These are phyloP conservation scores for Sporothrix pallida DNA, from an alignment of 2,329 filamentous ascomycete genomes.

Conservation along the genomic window DNA sequence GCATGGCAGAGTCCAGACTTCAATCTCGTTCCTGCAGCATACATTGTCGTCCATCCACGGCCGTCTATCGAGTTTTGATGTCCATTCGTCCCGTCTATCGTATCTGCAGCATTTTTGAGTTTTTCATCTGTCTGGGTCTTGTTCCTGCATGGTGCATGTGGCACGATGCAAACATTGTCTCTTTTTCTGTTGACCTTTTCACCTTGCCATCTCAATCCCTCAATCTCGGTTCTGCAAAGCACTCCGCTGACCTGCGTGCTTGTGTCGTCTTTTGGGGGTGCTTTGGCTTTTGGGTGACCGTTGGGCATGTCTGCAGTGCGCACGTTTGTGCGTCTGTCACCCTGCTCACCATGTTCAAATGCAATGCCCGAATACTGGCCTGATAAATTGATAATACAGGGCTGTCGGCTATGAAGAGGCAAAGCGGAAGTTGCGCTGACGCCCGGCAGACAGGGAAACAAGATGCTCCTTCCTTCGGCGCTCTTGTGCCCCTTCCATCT, in stretches of 20 bases:
- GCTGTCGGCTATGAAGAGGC: neutral
- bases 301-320: neutral
- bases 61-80: too few relatives aligned
- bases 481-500: too few relatives aligned
- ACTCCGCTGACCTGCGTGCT: slow-evolving; percentile 17
- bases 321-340: slow-evolving; percentile 4
- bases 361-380: neutral
- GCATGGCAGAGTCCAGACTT: slow-evolving; percentile 1
- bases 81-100: neutral
- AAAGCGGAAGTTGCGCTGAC: neutral
- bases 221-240: slow-evolving; percentile 21
- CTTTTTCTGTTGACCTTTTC: neutral
- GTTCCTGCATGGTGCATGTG: slow-evolving; percentile 5
- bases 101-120: slow-evolving; percentile 2
- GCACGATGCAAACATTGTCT: neutral
- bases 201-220: neutral
- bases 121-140: neutral
- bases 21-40: slow-evolving; percentile 7
- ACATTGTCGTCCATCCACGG: neutral
- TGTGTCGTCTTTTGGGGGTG: neutral
- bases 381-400: neutral
- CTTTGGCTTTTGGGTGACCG: neutral
- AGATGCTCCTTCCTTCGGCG: neutral
- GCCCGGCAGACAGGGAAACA: neutral
- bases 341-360: neutral